phyloP scores from a whole-genome alignment of 352 stramenopile species.

The Globisporangium okanoganense region DNA sequence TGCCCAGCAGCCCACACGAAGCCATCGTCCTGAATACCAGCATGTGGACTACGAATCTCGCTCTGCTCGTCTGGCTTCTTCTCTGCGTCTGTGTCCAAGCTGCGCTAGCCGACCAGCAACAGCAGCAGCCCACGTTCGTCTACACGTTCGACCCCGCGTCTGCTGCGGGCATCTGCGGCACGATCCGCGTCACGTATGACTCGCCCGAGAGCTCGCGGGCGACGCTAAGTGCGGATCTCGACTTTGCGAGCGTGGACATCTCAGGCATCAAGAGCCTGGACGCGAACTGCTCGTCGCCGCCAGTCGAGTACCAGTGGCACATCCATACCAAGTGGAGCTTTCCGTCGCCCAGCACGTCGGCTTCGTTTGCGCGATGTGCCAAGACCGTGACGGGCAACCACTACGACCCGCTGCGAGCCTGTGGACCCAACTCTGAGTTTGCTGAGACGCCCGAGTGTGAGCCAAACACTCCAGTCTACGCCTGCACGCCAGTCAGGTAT shows the following conservation, averaged over 20 bases:
- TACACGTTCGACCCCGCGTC: not conserved
- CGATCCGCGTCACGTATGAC: not conserved
- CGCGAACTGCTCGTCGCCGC: slow-evolving; percentile 32
- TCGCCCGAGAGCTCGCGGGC: not conserved
- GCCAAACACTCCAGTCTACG: slow-evolving; percentile 32
- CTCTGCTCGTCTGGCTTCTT: not conserved
- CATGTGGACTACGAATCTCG: not conserved
- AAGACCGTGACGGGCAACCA: slow-evolving; percentile 41
- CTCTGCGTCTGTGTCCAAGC: not conserved
- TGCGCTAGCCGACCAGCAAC: no score
- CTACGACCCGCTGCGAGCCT: slow-evolving; percentile 54
- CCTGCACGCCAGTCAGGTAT: slow-evolving; percentile 39
- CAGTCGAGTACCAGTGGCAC: slow-evolving; percentile 49
- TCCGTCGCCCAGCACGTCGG: slow-evolving; percentile 16
- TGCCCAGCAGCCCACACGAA: not conserved
- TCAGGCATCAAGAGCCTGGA: slow-evolving; percentile 27
- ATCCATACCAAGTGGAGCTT: slow-evolving; percentile 51
- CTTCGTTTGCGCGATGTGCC: slow-evolving; percentile 36
- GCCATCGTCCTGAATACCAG: not conserved
- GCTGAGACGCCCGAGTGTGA: slow-evolving; percentile 32
- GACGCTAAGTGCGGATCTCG: not conserved
- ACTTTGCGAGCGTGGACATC: slow-evolving; percentile 17
- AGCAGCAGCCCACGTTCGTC: not conserved
- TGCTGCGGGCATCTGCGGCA: not conserved
- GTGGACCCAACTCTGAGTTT: slow-evolving; percentile 49